Evolutionary conservation across 371 early-diverging fungal genomes (phyloP), one percentile per base, ranked within the genome.

Genomic region (Dinochytrium kinnereticum): DNA sequence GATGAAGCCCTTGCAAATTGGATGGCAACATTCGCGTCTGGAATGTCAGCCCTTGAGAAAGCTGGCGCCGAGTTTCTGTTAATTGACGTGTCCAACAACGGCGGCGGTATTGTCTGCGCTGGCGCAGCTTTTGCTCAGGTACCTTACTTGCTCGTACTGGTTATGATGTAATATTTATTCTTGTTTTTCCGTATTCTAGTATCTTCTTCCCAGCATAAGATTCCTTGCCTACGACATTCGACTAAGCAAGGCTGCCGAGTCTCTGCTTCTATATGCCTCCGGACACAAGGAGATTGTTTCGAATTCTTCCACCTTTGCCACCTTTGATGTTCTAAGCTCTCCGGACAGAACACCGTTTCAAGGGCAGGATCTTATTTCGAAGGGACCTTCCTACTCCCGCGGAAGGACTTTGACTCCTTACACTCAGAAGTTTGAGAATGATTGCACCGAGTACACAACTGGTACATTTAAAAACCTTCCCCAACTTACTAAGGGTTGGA

Each of bases 51-150:
- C 40, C 71, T 78, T 26, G 75, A 78, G 40, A 44, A 36, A 19
- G 53, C 61, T 39, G 79, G 79, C 36, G 79, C 76, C 39, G 69
- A 69, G 40, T 19, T 39, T 1, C 61, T 79, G 26, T 51, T 79
- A 40, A 70, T 79, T 28, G 79, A 79, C 73, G 75, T 73, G 49
- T 57, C 79, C 13, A 71, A 68, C 55, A 79, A 79, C 51, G 79
- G 79, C 50, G 79, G 79, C 24, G 79, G 79, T 31, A 26, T 53
- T n/a, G 44, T 72, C 51, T 66, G 67, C 36, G 31, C 39, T n/a
- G 66, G 57, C 33, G 39, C 33, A 34, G 66, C 73, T 24, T 34
- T 64, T 37, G 64, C 64, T 30, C 64, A 64, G 64, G 30, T 64
- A 17, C 5, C 5, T 19, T 44, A 7, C 44, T 13, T 19, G 13